These are phyloP conservation scores for Pestalotiopsis sp. DNA, from an alignment of 2,329 filamentous ascomycete genomes.

Conservation along the genomic window DNA sequence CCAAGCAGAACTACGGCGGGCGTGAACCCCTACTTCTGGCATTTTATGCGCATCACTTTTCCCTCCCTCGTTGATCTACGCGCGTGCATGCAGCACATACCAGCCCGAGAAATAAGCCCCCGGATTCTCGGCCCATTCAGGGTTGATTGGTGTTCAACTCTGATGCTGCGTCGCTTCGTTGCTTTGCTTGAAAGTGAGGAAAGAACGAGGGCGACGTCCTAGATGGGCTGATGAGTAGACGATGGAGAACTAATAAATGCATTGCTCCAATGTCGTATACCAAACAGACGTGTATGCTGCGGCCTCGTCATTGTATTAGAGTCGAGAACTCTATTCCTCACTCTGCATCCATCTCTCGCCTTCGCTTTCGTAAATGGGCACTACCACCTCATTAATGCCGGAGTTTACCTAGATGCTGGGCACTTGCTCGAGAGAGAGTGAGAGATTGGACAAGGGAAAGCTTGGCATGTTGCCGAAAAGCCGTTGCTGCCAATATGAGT, in stretches of 20 bases:
- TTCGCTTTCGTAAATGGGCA: background rate
- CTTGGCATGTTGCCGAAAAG: slow-evolving; percentile 5
- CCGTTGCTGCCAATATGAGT: background rate
- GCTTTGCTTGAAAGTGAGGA: background rate
- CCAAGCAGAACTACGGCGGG: background rate
- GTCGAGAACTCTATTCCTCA: background rate
- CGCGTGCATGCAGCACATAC: background rate
- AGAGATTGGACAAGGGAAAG: background rate
- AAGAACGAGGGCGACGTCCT: background rate
- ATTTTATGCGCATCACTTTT: background rate
- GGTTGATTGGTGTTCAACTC: background rate
- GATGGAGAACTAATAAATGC: background rate
- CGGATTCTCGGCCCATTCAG: background rate
- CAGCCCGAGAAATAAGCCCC: background rate
- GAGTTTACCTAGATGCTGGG: background rate
- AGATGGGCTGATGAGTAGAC: too few relatives aligned
- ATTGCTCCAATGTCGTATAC: background rate
- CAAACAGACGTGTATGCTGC: background rate
- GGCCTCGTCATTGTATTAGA: background rate
- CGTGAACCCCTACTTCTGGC: background rate
- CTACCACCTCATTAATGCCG: background rate
- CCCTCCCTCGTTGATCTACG: background rate
- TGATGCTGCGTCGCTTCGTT: background rate
- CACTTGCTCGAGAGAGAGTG: background rate
- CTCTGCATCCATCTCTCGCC: background rate